Evolutionary conservation across 2,329 filamentous ascomycete genomes (phyloP), one percentile per base, ranked within the genome.

Genomic region (Ophiocordyceps polyrhachis-furcata): DNA sequence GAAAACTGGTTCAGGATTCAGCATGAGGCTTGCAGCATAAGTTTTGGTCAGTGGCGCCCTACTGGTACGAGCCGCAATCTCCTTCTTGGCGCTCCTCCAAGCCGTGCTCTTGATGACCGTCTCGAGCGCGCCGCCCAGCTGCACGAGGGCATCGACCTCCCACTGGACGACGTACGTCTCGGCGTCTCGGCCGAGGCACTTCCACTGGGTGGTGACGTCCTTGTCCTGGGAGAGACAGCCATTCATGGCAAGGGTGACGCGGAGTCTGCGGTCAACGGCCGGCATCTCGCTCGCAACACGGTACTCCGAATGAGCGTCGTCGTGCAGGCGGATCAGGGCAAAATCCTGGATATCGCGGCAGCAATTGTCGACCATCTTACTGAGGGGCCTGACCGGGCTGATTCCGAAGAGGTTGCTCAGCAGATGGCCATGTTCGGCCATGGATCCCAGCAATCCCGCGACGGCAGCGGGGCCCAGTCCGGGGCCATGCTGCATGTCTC

Each of bases 371-470:
- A 95, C 83, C 70, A 88, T 85, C 58, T 87, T 81, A 44, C 79
- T 77, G 0, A 83, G 83, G 70, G 93, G 88, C 32, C 80, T 76
- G 1, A 81, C 79, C 40, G 83, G 83, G 56, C 93, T 94, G n/a
- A 91, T 84, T 9, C 91, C 91, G 55, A 96, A 95, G 37, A 96
- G 66, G 35, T 82, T 77, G 15, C 88, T 89, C 28, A 94, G 81
- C 40, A 87, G 68, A 15, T 91, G 73, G 5, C 80, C 76, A 49
- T 82, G 91, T 35, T 88, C 80, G 2, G 86, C 82, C 55, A 95
- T 70, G 17, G 79, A 73, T 12, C 88, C 89, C 1, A 96, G 66
- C 44, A 94, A 76, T 1, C 78, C 78, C 19, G 87, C 85, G 12
- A 85, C 81, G 20, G 80, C 78, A 2, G 79, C 79, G 1, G 79